Evolutionary conservation across 75 land plant genomes (phyloP), one percentile per base, ranked within the genome.

Genomic region (Larix kaempferi): DNA sequence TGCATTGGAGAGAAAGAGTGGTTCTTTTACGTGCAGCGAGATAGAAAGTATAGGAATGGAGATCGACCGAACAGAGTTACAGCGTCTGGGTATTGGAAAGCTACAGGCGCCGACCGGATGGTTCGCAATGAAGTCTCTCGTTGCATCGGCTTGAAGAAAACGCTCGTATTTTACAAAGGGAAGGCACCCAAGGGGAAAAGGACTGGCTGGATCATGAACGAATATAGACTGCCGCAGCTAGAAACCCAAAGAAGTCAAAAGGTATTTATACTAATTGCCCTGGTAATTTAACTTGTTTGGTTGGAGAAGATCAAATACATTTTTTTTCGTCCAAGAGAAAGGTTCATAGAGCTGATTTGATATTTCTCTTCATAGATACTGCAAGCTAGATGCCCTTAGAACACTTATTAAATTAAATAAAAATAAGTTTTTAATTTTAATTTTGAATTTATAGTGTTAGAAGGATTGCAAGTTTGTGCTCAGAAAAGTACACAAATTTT

Each of bases 161-260:
- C 93, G 60, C 92, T 91, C 7, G 93, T 91, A 3, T 91, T 91
- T 81, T 91, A 91, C 86, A 80, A 77, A 19, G 93, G 93, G n/a
- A 84, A 85, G 57, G 93, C 93, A 16, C 92, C 93, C 23, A 90
- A 80, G 26, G 93, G 93, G 15, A 71, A 81, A 64, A 74, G 91
- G 33, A 83, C 93, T 0, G 85, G 86, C 57, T 91, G 93, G 93
- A 91, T 89, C 79, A 91, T 91, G 93, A 90, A 87, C 76, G 93
- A 91, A 79, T 91, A 90, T 73, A 74, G 93, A 1, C 65, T 91
- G 66, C 93, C 93, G 1, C 90, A 88, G 35, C 76, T 44, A 64
- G 91, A 88, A 39, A 78, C 78, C 39, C 76, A 74, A 54, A 64
- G 74, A 6, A 25, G 27, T 21, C 80, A 81, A 35, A 79, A 77